Evolutionary conservation across 2,329 filamentous ascomycete species (phyloP).

Genomic region (Aaosphaeria arxii): DNA sequence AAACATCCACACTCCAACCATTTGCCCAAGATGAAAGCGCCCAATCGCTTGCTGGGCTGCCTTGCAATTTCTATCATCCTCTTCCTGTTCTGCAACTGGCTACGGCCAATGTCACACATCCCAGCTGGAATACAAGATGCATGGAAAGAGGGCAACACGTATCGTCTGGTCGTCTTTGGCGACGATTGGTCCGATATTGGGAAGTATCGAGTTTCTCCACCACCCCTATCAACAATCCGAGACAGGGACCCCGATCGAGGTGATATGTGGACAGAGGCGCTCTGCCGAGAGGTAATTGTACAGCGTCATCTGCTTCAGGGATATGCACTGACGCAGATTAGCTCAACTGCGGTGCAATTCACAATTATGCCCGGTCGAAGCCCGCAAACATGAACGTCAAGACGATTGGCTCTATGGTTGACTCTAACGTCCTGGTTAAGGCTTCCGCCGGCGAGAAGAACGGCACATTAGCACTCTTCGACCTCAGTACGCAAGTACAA

Average conservation of each 20-base stretch:
- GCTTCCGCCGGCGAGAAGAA: slow-evolving; percentile 14
- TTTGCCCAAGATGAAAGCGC: neutral
- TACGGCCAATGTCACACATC: slow-evolving; percentile 22
- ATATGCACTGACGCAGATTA: slow-evolving; percentile 20
- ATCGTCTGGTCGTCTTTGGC: slow-evolving; percentile 37
- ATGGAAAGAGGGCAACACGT: slow-evolving; percentile 21
- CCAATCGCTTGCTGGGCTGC: slow-evolving; percentile 27
- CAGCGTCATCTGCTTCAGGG: neutral
- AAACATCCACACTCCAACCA: no score
- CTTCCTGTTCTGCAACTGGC: slow-evolving; percentile 31
- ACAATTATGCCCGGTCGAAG: slow-evolving; percentile 36
- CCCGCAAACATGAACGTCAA: slow-evolving; percentile 13
- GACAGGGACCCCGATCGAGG: slow-evolving; percentile 28
- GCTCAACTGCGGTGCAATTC: slow-evolving; percentile 34
- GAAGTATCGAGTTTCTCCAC: slow-evolving; percentile 30
- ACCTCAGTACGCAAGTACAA: slow-evolving; percentile 37
- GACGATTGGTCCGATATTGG: slow-evolving; percentile 40
- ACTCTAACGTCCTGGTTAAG: slow-evolving; percentile 28
- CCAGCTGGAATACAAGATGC: slow-evolving; percentile 23
- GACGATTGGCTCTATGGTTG: slow-evolving; percentile 27
- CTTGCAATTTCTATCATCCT: slow-evolving; percentile 19
- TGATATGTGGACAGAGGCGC: slow-evolving; percentile 33
- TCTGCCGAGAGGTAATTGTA: slow-evolving; percentile 32
- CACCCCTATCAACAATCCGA: slow-evolving; percentile 15
- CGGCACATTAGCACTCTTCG: slow-evolving; percentile 19